These are phyloP conservation scores for Thelonectria olida DNA, from an alignment of 2,329 filamentous ascomycete species.

Conservation along the genomic window DNA sequence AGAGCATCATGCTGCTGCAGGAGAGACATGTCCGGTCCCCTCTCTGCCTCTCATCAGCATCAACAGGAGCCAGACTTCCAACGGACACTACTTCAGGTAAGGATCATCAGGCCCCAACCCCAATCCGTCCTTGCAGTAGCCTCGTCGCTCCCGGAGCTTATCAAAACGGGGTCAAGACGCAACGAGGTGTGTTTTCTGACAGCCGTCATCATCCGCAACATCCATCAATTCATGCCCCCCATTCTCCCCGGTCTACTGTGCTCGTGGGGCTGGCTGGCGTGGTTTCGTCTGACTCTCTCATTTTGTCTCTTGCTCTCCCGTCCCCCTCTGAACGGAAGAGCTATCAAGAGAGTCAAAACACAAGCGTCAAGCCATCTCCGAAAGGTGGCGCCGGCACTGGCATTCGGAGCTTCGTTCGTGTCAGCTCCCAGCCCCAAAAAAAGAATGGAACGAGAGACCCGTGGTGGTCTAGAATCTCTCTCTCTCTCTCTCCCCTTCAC, in stretches of 20 bases:
- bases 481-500: not conserved
- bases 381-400: not conserved
- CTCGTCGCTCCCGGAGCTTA: constrained; percentile 20
- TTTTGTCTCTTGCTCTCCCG: too few species aligned
- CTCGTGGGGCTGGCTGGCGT: too few species aligned
- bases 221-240: too few species aligned
- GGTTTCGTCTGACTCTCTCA: too few species aligned
- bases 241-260: too few species aligned
- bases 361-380: not conserved
- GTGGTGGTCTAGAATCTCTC: too few species aligned
- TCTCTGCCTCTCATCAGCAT: constrained; percentile 7
- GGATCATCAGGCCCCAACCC: constrained; percentile 24
- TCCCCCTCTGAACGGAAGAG: too few species aligned
- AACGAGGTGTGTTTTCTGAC: not conserved
- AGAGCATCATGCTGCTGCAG: not conserved
- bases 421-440: not conserved
- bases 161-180: constrained; percentile 1
- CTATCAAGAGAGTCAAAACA: not conserved
- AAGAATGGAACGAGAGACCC: not conserved
- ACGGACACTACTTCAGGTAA: constrained; percentile 16
- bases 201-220: constrained; percentile 5
- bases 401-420: not conserved
- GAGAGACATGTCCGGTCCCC: not conserved
- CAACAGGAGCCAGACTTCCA: constrained; percentile 16
- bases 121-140: constrained; percentile 20